Evolutionary conservation across 805 yeast genomes (phyloP).

Genomic region (Nakazawaea pomicola): DNA sequence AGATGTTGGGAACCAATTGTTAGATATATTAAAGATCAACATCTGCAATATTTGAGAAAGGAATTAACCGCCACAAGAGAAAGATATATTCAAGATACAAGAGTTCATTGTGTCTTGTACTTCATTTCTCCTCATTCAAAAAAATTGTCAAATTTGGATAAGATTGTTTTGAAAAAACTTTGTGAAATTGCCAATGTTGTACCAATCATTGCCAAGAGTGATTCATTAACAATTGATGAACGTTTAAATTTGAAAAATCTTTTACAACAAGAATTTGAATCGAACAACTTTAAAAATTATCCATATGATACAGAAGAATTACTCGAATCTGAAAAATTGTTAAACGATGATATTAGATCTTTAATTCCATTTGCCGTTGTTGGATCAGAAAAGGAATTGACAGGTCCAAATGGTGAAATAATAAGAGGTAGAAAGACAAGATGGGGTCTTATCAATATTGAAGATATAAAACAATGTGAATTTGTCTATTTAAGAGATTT

Average conservation of each 20-base stretch:
- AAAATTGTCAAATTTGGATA: conserved; percentile 80
- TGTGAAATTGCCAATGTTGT: conserved; percentile 90
- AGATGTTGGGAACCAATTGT: conserved; percentile 96
- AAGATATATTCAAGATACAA: conserved; percentile 71
- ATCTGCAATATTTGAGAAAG: conserved; percentile 82
- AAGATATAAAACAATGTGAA: conserved; percentile 93
- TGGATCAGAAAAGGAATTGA: conserved; percentile 77
- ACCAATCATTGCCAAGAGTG: conserved; percentile 93
- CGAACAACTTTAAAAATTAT: conserved; percentile 71
- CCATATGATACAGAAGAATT: conserved; percentile 75
- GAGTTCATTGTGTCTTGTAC: conserved; percentile 91
- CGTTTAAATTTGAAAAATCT: conserved; percentile 71
- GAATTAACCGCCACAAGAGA: conserved; percentile 95
- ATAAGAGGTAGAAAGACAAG: conserved; percentile 89
- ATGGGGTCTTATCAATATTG: conserved; percentile 93
- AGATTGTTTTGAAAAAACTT: conserved; percentile 75
- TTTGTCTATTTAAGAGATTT: conserved; percentile 92
- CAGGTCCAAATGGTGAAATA: conserved; percentile 65
- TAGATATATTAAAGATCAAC: conserved; percentile 93
- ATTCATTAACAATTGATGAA: conserved; percentile 82
- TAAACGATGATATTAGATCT: conserved; percentile 68
- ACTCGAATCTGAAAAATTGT: conserved; percentile 65
- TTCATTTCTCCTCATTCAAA: conserved; percentile 86
- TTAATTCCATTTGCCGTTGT: conserved; percentile 91
- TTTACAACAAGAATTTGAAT: conserved; percentile 70